Base-by-base conservation (phyloP, 805 yeast genomes). In the Kurtzmaniella cleridarum region DNA sequence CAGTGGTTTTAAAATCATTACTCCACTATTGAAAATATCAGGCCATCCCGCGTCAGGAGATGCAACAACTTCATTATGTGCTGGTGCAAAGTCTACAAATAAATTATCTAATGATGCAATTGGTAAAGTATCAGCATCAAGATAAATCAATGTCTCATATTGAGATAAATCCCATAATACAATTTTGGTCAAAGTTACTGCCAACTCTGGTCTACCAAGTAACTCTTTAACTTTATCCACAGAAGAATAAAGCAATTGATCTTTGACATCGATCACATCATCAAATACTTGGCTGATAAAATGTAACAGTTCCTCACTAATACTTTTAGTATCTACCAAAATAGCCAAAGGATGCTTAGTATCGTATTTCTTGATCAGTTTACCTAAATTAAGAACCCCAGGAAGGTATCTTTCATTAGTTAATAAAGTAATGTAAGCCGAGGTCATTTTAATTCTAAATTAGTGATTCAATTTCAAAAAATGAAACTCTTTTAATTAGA, bases 41-140 rank as follows among this genome's bases (percentile, higher is more conserved):
- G 64, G 62, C 60, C 61, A 59, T 20, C 64, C 64, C 11, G 57
- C 49, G 35, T 59, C 64, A n/a, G 62, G 60, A 23, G 53, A 42
- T 5, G 59, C 62, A 4, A 44, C 51, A 16, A 56, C 42, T 32
- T 47, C 44, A 16, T 27, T 18, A 26, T 41, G 36, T 14, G 32
- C 37, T 8, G 30, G 12, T 9, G 20, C 23, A 15, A 45, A 24
- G 29, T 41, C 40, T 13, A 46, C 56, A 40, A 56, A 55, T 38
- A 62, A 46, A 13, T 46, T 45, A 36, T 62, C 52, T 40, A 54
- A 41, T 30, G 38, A 36, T 29, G 38, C 41, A 31, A 57, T 42
- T 8, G 62, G 60, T 29, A 59, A 47, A 8, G 60, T 50, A 40
- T 59, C 64, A 27, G 54, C 49, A 38, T 59, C 64, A 27, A 59